These are phyloP conservation scores for Rhizopogon rudus DNA, from an alignment of 768 basidiomycete genomes.

Conservation along the genomic window DNA sequence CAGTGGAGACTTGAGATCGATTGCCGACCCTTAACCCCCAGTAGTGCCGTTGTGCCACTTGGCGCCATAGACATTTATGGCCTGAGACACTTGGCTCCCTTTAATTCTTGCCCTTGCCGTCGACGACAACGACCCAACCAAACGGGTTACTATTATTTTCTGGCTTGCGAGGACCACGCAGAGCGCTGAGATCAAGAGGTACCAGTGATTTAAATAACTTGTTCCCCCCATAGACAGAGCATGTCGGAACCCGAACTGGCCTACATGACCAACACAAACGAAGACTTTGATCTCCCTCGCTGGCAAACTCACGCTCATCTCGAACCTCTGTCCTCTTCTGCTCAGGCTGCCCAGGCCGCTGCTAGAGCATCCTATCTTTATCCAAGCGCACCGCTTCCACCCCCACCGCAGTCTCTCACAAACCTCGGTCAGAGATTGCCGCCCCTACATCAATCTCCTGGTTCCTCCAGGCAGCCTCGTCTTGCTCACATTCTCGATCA, in stretches of 20 bases:
- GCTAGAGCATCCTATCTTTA: slow-evolving; percentile 52
- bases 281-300: slow-evolving; percentile 70
- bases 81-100: slow-evolving; percentile 9
- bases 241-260: slow-evolving; percentile 75
- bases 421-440: slow-evolving; percentile 42
- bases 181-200: slow-evolving; percentile 1
- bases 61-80: slow-evolving; percentile 6
- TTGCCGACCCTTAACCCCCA: slow-evolving; percentile 28
- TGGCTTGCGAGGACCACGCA: slow-evolving; percentile 1
- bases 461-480: slow-evolving; percentile 51
- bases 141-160: neutral
- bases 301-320: slow-evolving; percentile 44
- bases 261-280: slow-evolving; percentile 74
- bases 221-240: slow-evolving; percentile 14
- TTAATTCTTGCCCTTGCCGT: slow-evolving; percentile 10
- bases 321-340: slow-evolving; percentile 50
- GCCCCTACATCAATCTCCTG: slow-evolving; percentile 42
- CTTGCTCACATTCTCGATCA: slow-evolving; percentile 65
- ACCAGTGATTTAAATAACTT: neutral
- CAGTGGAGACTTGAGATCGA: slow-evolving; percentile 6
- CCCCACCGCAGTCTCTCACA: slow-evolving; percentile 42
- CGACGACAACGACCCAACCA: slow-evolving; percentile 10
- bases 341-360: slow-evolving; percentile 50
- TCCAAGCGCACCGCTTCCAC: slow-evolving; percentile 29
- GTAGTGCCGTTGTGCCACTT: slow-evolving; percentile 12